These are phyloP conservation scores for Yamadazyma atmosphaerica DNA, from an alignment of 1,139 yeast species.

Conservation along the genomic window DNA sequence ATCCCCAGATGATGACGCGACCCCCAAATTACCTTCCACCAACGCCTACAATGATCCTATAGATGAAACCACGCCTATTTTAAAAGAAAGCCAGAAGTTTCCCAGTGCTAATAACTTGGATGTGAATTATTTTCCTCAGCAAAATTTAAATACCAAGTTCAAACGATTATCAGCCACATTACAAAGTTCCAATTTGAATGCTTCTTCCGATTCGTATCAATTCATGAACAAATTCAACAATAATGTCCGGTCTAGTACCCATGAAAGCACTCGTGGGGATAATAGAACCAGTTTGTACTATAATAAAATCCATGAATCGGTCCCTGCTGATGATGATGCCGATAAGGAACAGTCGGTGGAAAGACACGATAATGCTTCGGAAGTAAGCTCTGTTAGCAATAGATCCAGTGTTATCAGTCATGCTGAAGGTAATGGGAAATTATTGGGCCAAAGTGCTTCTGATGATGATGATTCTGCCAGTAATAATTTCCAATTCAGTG, in stretches of 20 bases:
- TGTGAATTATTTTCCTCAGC: conserved; percentile 31
- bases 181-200: conserved; percentile 26
- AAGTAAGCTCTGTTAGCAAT: conserved; percentile 28
- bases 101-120: conserved; percentile 8
- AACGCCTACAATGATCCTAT: conserved; percentile 14
- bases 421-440: background rate
- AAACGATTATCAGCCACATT: conserved; percentile 42
- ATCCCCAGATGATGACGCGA: conserved; percentile 26
- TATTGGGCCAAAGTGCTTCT: conserved; percentile 2
- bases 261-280: conserved; percentile 7
- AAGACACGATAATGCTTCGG: conserved; percentile 17
- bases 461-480: conserved; percentile 8
- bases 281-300: conserved; percentile 34
- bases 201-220: conserved; percentile 42
- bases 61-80: conserved; percentile 34
- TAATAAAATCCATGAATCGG: conserved; percentile 23
- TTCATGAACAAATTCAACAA: conserved; percentile 46
- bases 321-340: conserved; percentile 6
- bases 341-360: conserved; percentile 14
- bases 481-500: conserved; percentile 11
- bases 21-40: conserved; percentile 26
- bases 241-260: conserved; percentile 22
- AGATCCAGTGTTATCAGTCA: conserved; percentile 24
- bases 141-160: conserved; percentile 37
- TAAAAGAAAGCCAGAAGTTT: conserved; percentile 17